Percentiles rank a stretch among this genome's conserved stretches.
phyloP scores from a whole-genome alignment of 495 filamentous ascomycete genomes.

The Aspergillus ostianus region DNA sequence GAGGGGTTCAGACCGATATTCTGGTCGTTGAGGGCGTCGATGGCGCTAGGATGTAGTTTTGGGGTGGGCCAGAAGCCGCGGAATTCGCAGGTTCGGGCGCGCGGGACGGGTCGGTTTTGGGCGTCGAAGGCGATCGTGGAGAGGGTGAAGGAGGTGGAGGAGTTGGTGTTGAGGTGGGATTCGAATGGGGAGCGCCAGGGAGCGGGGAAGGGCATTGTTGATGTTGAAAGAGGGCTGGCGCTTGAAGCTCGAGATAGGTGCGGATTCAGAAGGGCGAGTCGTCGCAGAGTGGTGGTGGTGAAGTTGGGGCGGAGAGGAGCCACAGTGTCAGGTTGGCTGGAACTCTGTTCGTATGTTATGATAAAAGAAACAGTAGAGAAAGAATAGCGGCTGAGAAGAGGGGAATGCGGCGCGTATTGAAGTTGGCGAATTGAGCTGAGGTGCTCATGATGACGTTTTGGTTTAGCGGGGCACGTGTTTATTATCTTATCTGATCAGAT shows the following conservation, averaged over 20 bases:
- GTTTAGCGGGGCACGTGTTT: too few relatives aligned
- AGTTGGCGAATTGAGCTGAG: too few relatives aligned
- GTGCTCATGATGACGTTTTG: too few relatives aligned
- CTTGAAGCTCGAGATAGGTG: neutral
- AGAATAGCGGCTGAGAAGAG: too few relatives aligned
- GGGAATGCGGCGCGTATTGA: too few relatives aligned
- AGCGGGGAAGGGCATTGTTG: constrained; percentile 26
- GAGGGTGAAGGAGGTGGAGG: constrained; percentile 73
- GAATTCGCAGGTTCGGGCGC: constrained; percentile 66
- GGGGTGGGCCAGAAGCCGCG: constrained; percentile 79
- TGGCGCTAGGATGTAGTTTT: constrained; percentile 41
- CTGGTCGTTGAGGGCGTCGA: constrained; percentile 65
- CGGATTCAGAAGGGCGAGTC: neutral
- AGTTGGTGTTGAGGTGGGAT: constrained; percentile 59
- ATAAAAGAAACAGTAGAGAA: too few relatives aligned
- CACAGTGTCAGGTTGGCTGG: neutral
- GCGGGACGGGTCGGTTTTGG: constrained; percentile 45
- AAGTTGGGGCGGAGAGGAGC: neutral
- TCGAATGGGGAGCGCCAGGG: constrained; percentile 71
- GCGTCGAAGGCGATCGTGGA: constrained; percentile 56
- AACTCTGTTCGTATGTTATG: too few relatives aligned
- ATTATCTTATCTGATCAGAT: too few relatives aligned
- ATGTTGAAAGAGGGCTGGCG: too few relatives aligned
- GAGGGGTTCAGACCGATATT: constrained; percentile 55
- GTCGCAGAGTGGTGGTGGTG: neutral